Base-by-base conservation (phyloP, 257 asterid species). In the Lantana camara region DNA sequence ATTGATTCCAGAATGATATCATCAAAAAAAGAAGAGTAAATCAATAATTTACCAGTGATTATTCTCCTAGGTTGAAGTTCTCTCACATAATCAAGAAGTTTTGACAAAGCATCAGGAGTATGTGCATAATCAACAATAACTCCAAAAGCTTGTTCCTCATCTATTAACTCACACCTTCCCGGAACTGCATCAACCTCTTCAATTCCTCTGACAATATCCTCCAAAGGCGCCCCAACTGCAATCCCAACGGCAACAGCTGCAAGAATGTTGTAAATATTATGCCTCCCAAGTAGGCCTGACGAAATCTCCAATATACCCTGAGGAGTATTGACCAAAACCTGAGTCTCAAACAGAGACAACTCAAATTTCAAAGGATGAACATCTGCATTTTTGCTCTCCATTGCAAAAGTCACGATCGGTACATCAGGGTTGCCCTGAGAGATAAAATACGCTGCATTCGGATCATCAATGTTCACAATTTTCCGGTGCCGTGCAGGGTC, bases 171-270 rank as follows among this genome's bases (percentile, higher is more conserved):
- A 60, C 96, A 90, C 74, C 97, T 88, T 16, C 97, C 99, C 0
- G 99, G 96, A 50, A 90, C 95, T 23, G 87, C 95, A 81, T 93
- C 99, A 61, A 93, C 95, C 83, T 93, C 97, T 73, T 93, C 97
- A 49, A 93, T 79, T 73, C 99, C 99, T 77, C 92, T 86, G 46
- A 93, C 99, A 73, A 93, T 90, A 64, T 93, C 97, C 76, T 90
- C 96, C 82, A 93, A 77, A 49, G 96, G 97, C 13, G 97, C 97
- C 66, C 95, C 96, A 48, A 93, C 99, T 7, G 97, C 96, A 68
- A 93, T 84, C 12, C 99, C 97, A 51, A 90, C 88, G 7, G 96
- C 91, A 20, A 89, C 89, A 42, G 97, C 88, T 12, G 95, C 95
- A 57, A 93, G 94, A 70, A 93, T 87, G 77, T 82, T 93, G 77